A percentile compares a stretch with the other conserved stretches of the same genome.
Conservation (phyloP, 306 rosid species). For the Vachellia pachyceras region DNA sequence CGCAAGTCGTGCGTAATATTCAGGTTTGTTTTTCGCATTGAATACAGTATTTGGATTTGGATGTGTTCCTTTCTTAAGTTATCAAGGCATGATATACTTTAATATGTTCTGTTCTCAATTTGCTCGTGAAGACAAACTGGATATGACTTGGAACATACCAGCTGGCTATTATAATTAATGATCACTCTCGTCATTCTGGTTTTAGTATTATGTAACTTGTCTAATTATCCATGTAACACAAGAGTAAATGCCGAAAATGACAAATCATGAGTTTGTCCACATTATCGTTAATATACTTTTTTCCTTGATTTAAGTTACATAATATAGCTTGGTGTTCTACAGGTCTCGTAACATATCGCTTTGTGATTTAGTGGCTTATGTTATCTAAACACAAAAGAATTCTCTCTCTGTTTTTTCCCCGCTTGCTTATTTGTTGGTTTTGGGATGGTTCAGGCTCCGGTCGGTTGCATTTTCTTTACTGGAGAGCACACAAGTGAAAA, state of each 20-base stretch:
- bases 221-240: conserved; percentile 13
- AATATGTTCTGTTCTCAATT: conserved; percentile 19
- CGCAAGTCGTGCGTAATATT: conserved; percentile 57
- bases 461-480: conserved; percentile 81
- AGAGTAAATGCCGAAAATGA: conserved; percentile 6
- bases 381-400: background rate
- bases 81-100: conserved; percentile 21
- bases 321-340: background rate
- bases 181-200: background rate
- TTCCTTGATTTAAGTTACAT: background rate
- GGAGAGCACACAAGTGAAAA: conserved; percentile 95
- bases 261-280: conserved; percentile 9
- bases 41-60: background rate
- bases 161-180: conserved; percentile 34
- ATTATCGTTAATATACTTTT: conserved; percentile 13
- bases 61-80: conserved; percentile 17
- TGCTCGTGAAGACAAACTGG: conserved; percentile 35
- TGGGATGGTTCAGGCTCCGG: conserved; percentile 61
- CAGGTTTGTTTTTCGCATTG: conserved; percentile 56
- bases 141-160: conserved; percentile 40
- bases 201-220: conserved; percentile 7
- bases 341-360: background rate
- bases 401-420: background rate
- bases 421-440: background rate
- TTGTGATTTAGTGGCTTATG: background rate